These are phyloP conservation scores for Didymella segeticola DNA, from an alignment of 2,329 filamentous ascomycete genomes.

Conservation along the genomic window DNA sequence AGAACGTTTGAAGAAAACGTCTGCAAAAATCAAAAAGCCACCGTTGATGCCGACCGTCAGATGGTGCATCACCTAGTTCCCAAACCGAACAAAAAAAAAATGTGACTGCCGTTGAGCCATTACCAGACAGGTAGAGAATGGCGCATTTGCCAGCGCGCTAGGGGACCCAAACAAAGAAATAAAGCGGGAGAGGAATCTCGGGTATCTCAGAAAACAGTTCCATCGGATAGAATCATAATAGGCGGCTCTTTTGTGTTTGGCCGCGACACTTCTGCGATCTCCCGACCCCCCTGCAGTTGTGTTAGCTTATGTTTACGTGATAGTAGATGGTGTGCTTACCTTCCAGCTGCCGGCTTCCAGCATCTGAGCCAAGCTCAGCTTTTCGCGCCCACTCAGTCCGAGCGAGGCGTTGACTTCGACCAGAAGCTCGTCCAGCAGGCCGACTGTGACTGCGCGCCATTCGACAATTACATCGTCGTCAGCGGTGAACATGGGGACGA, in stretches of 20 bases:
- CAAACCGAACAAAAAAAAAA: too few relatives aligned
- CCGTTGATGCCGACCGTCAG: constrained; percentile 36
- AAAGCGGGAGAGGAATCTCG: constrained; percentile 37
- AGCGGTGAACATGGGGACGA: constrained; percentile 74
- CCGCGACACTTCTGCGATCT: constrained; percentile 92
- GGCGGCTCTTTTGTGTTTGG: constrained; percentile 97
- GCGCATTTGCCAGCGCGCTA: too few relatives aligned
- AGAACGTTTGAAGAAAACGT: too few relatives aligned
- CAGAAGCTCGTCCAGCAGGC: constrained; percentile 74
- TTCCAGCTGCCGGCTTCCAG: constrained; percentile 98
- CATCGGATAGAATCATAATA: constrained; percentile 95
- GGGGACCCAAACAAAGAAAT: constrained; percentile 29
- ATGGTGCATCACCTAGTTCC: constrained; percentile 35
- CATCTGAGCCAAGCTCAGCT: constrained; percentile 82
- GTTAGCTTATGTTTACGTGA: background rate
- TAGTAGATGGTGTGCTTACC: constrained; percentile 62
- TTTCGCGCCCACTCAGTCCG: constrained; percentile 71
- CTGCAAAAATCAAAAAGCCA: too few relatives aligned
- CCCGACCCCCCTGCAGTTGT: constrained; percentile 76
- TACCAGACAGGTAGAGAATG: too few relatives aligned
- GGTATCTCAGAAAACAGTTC: constrained; percentile 83
- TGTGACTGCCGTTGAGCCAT: constrained; percentile 27
- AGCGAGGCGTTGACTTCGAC: constrained; percentile 72
- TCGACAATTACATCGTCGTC: constrained; percentile 82
- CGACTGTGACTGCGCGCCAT: constrained; percentile 78